These are phyloP conservation scores for Candida insectorum DNA, from an alignment of 805 yeast genomes.

Conservation along the genomic window DNA sequence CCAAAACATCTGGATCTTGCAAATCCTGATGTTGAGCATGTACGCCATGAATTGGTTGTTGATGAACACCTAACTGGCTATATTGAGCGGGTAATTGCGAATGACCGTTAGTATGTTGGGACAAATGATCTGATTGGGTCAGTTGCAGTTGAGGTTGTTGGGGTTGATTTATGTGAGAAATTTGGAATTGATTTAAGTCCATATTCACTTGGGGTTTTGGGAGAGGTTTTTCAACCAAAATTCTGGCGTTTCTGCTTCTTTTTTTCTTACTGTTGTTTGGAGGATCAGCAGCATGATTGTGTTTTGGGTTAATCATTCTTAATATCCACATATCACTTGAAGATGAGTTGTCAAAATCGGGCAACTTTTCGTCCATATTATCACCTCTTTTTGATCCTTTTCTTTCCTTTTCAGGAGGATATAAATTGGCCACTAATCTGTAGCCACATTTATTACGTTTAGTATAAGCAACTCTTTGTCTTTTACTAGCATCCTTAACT, in stretches of 20 bases:
- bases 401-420: slow-evolving; percentile 44
- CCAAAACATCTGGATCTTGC: slow-evolving; percentile 42
- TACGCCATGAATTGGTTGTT: slow-evolving; percentile 1
- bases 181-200: slow-evolving; percentile 4
- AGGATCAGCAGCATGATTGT: slow-evolving; percentile 45
- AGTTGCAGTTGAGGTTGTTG: slow-evolving; percentile 16
- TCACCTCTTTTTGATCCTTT: slow-evolving; percentile 24
- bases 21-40: slow-evolving; percentile 17
- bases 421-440: slow-evolving; percentile 41
- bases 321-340: slow-evolving; percentile 42
- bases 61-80: slow-evolving; percentile 2
- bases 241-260: slow-evolving; percentile 35
- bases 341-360: slow-evolving; percentile 14
- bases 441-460: slow-evolving; percentile 46
- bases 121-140: too few relatives aligned
- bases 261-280: slow-evolving; percentile 31
- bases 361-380: slow-evolving; percentile 24
- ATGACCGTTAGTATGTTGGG: slow-evolving; percentile 3
- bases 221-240: slow-evolving; percentile 44
- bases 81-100: slow-evolving; percentile 4
- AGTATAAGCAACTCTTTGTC: slow-evolving; percentile 47
- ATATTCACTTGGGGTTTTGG: slow-evolving; percentile 10
- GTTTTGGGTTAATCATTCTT: slow-evolving; percentile 44
- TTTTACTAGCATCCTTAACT: slow-evolving; percentile 41
- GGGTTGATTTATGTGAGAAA: slow-evolving; percentile 9